Base-by-base conservation (phyloP, 1,139 yeast species). In the Geotrichum cucujoidarum region DNA sequence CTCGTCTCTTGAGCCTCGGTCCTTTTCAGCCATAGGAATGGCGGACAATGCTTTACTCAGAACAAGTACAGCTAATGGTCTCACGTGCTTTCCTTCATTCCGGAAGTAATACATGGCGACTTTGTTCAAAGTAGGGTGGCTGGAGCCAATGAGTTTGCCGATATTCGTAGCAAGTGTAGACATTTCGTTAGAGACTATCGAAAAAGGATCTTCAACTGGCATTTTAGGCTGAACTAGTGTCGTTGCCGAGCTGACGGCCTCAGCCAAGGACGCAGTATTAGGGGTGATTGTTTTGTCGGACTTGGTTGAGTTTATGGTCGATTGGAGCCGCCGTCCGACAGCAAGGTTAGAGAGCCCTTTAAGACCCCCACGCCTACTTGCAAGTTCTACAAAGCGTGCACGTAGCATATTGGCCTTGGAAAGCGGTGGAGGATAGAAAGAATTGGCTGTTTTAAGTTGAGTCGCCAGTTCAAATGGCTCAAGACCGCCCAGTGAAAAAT, bases 101-200 rank as follows among this genome's bases (percentile, higher is more conserved):
- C 90, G 95, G 59, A 92, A 90, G 68, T 92, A 92, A 68, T 92
- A 94, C 42, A 90, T 80, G 22, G 95, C 83, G 4, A 90, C 95
- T 57, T 95, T 74, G 67, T 90, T 89, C 51, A 92, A 73, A 4
- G 94, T 82, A 1, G 97, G 97, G 62, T 90, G 96, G 6, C 96
- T 95, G 0, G 95, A 83, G 1, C 97, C 97, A 51, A 92, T 82
- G 51, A 92, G 74, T 29, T 76, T 72, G 43, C 95, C 95, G 54
- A 92, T 94, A 61, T 89, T 88, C 62, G 79, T 79, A 29, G 96
- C 96, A 60, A 92, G 69, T 37, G 80, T 81, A 20, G 94, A 83
- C 98, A 92, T 92, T 63, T 92, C 98, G 58, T 85, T 84, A 40
- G 95, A 84, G 14, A 92, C 98, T 45, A 90, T 77, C 11, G 95